A percentile compares a stretch with the other conserved stretches of the same genome.
Conservation (phyloP, 1,284 basidiomycete species). For the Puccinia coronata region DNA sequence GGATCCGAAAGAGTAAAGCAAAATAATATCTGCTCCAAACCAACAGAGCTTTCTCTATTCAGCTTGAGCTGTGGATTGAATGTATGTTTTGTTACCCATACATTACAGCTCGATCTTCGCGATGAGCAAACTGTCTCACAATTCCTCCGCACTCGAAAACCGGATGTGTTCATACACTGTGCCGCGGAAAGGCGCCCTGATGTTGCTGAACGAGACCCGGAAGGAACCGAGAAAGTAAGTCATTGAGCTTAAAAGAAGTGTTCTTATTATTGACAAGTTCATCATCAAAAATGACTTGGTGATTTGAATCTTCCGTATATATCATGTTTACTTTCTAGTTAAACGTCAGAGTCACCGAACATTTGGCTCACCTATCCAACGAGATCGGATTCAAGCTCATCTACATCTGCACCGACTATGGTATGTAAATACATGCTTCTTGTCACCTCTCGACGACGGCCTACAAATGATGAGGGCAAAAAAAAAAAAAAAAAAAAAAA, state of each 20-base stretch:
- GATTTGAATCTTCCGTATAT: too few species aligned
- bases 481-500: too few species aligned
- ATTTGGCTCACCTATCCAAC: slow-evolving; percentile 27
- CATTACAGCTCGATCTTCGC: slow-evolving; percentile 1
- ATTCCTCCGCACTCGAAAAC: slow-evolving; percentile 39
- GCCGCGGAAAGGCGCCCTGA: slow-evolving; percentile 81
- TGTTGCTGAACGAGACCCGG: slow-evolving; percentile 71
- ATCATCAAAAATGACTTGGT: too few species aligned
- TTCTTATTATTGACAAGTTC: not conserved
- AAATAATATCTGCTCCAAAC: not conserved
- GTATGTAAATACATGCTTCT: not conserved
- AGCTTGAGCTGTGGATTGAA: not conserved
- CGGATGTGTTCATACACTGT: slow-evolving; percentile 75
- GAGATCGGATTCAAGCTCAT: slow-evolving; percentile 60
- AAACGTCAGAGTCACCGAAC: slow-evolving; percentile 51
- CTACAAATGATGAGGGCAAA: too few species aligned
- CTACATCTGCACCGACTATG: slow-evolving; percentile 73
- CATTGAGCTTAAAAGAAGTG: not conserved
- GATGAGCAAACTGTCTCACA: slow-evolving; percentile 3
- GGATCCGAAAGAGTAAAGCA: not conserved
- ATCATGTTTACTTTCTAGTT: slow-evolving; percentile 40
- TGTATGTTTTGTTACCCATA: too few species aligned
- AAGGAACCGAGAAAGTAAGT: not conserved
- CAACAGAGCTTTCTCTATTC: not conserved
- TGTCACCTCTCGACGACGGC: too few species aligned